A percentile compares a stretch with the other conserved stretches of the same genome.
These are phyloP conservation scores for Fusarium lyarnte DNA, from an alignment of 2,329 filamentous ascomycete species.

Conservation along the genomic window DNA sequence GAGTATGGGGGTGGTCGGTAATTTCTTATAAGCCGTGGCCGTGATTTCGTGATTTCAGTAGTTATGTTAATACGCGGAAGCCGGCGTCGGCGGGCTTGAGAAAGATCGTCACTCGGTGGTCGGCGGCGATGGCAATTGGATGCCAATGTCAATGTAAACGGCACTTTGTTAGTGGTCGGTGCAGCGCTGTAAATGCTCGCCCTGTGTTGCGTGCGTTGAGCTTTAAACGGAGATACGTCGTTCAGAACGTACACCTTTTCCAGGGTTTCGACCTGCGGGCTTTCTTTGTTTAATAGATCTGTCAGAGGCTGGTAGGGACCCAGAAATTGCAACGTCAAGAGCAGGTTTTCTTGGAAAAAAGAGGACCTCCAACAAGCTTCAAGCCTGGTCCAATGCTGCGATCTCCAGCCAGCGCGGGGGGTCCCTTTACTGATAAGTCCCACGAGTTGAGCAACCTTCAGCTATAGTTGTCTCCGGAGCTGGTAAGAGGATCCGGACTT, in stretches of 20 bases:
- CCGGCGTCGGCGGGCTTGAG: constrained; percentile 22
- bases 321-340: constrained; percentile 33
- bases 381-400: constrained; percentile 28
- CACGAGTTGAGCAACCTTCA: constrained; percentile 3
- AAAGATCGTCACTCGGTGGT: constrained; percentile 28
- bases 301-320: constrained; percentile 33
- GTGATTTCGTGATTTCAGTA: constrained; percentile 3
- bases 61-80: constrained; percentile 19
- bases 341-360: constrained; percentile 41
- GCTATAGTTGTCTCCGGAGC: constrained; percentile 15
- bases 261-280: constrained; percentile 21
- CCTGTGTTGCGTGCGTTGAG: constrained; percentile 2
- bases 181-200: neutral
- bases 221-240: constrained; percentile 17
- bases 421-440: constrained; percentile 26
- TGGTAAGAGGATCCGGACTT: constrained; percentile 9
- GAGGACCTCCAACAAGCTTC: constrained; percentile 36
- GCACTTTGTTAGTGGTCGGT: neutral
- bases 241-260: constrained; percentile 2
- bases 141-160: neutral
- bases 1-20: constrained; percentile 26
- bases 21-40: constrained; percentile 17
- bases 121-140: constrained; percentile 15
- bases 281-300: constrained; percentile 37
- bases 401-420: constrained; percentile 33